Evolutionary conservation across 176 grass and related monocot genomes (phyloP).

Genomic region (Typha latifolia): DNA sequence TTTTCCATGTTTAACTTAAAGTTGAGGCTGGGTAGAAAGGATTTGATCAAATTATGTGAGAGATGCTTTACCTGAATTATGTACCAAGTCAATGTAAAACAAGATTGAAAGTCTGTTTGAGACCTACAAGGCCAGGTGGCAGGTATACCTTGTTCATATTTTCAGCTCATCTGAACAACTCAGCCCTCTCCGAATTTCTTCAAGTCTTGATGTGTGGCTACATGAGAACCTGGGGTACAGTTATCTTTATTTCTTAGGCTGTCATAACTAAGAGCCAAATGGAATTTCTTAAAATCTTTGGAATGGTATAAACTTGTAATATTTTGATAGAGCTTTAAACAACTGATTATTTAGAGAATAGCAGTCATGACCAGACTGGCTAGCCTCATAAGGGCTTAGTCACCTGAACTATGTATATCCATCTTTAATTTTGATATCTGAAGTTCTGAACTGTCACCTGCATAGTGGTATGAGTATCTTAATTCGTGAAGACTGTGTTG

Average conservation of each 20-base stretch:
- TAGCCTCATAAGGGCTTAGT: too few relatives aligned
- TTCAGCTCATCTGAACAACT: neutral
- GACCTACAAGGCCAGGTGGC: neutral
- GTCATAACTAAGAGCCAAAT: neutral
- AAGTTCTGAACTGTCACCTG: neutral
- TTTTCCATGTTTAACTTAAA: too few relatives aligned
- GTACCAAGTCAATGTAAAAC: too few relatives aligned
- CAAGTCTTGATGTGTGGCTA: neutral
- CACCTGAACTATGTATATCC: too few relatives aligned
- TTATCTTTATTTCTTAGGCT: neutral
- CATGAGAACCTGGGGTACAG: neutral
- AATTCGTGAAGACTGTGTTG: too few relatives aligned
- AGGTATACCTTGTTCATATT: neutral
- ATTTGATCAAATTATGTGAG: too few relatives aligned
- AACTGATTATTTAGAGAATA: neutral
- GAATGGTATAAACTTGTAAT: neutral
- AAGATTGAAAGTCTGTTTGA: neutral
- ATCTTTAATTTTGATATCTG: neutral
- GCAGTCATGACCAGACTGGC: too few relatives aligned
- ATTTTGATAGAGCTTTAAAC: neutral
- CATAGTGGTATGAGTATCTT: too few relatives aligned
- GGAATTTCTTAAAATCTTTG: too few relatives aligned
- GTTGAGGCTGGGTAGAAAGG: too few relatives aligned
- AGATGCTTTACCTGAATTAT: too few relatives aligned
- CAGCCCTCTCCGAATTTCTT: neutral